These are phyloP conservation scores for Peribolospora baueri DNA, from an alignment of 768 basidiomycete species.

Conservation along the genomic window DNA sequence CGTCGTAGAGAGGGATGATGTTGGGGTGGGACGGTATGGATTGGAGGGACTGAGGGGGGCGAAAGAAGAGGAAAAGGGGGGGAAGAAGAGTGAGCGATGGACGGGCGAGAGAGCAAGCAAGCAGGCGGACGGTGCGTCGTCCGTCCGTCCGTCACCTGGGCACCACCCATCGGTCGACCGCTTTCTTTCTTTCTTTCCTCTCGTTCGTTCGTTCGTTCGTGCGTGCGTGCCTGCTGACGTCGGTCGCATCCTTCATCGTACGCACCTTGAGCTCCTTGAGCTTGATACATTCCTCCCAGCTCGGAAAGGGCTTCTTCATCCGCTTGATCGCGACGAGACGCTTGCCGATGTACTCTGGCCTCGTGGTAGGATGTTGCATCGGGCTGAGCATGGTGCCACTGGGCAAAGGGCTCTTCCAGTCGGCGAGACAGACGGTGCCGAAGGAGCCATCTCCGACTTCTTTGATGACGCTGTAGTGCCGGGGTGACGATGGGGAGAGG, in stretches of 20 bases:
- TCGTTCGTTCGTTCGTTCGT: neutral
- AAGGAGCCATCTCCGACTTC: constrained; percentile 95
- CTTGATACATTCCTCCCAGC: constrained; percentile 89
- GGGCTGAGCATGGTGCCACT: constrained; percentile 67
- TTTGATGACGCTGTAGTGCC: constrained; percentile 70
- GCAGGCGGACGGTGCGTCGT: neutral
- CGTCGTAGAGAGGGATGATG: constrained; percentile 96
- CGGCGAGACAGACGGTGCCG: constrained; percentile 93
- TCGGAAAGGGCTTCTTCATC: constrained; percentile 96
- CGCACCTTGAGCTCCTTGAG: constrained; percentile 85
- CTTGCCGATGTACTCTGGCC: constrained; percentile 78
- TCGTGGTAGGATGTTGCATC: constrained; percentile 31
- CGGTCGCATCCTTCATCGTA: constrained; percentile 1
- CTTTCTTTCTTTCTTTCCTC: neutral
- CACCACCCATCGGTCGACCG: too few species aligned
- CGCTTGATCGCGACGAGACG: constrained; percentile 87
- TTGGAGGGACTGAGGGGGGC: constrained; percentile 50
- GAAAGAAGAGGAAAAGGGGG: neutral
- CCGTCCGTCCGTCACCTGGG: too few species aligned
- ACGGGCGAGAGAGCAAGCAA: neutral
- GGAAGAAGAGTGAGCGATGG: neutral
- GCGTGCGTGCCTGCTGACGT: neutral
- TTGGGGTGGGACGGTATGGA: constrained; percentile 86
- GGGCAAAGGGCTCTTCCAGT: constrained; percentile 91
- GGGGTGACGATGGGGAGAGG: neutral